Evolutionary conservation across 129 eudicot genomes (phyloP).

Genomic region (Tagetes patula): DNA sequence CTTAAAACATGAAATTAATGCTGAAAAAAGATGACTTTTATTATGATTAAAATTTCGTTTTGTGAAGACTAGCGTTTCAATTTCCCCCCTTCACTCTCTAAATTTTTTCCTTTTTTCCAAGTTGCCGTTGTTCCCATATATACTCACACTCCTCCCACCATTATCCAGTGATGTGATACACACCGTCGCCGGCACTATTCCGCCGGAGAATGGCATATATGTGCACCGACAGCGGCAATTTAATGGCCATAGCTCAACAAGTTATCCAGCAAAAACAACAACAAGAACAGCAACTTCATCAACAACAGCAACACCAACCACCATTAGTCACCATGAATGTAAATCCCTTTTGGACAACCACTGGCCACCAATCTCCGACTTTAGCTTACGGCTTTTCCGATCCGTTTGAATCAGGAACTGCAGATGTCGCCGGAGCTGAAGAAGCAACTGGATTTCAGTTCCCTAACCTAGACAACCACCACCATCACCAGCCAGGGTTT

Average conservation of each 20-base stretch:
- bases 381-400: slow-evolving; percentile 50
- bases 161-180: slow-evolving; percentile 39
- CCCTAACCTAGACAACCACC: slow-evolving; percentile 53
- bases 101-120: slow-evolving; percentile 10
- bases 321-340: slow-evolving; percentile 30
- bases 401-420: slow-evolving; percentile 53
- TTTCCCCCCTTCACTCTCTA: slow-evolving; percentile 37
- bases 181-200: slow-evolving; percentile 35
- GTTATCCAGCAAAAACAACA: slow-evolving; percentile 91
- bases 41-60: slow-evolving; percentile 19
- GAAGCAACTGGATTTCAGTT: slow-evolving; percentile 57
- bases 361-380: slow-evolving; percentile 50
- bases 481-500: slow-evolving; percentile 41
- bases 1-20: slow-evolving; percentile 1
- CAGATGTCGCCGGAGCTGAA: slow-evolving; percentile 34
- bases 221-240: slow-evolving; percentile 98
- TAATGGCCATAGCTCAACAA: slow-evolving; percentile 99
- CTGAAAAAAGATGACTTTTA: slow-evolving; percentile 19
- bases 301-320: slow-evolving; percentile 47
- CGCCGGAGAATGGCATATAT: slow-evolving; percentile 81
- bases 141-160: neutral
- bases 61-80: slow-evolving; percentile 22
- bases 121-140: slow-evolving; percentile 34
- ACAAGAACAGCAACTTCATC: slow-evolving; percentile 65
- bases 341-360: slow-evolving; percentile 54